Conservation (phyloP, 2,329 filamentous ascomycete species). For the Fusarium sp. region DNA sequence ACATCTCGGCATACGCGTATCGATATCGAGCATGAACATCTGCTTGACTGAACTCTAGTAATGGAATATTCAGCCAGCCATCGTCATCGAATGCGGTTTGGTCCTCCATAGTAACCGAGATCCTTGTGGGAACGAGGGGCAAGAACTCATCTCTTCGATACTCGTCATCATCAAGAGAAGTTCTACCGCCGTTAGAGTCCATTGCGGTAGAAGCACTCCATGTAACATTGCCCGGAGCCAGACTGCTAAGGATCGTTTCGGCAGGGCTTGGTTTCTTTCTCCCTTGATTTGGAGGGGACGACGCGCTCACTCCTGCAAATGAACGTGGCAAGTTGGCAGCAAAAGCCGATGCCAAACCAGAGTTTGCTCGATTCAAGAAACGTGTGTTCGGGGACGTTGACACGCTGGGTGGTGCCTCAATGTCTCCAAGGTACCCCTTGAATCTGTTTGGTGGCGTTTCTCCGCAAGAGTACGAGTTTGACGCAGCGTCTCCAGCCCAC, state of each 20-base stretch:
- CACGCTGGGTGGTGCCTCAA: constrained; percentile 64
- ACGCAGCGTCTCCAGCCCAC: constrained; percentile 66
- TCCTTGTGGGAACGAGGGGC: constrained; percentile 63
- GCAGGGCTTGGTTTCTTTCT: constrained; percentile 72
- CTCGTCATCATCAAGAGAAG: constrained; percentile 68
- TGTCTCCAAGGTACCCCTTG: constrained; percentile 60
- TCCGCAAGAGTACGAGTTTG: constrained; percentile 71
- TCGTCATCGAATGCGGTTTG: constrained; percentile 77
- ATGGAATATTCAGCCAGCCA: constrained; percentile 70
- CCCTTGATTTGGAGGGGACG: constrained; percentile 59
- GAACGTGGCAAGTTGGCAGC: constrained; percentile 67
- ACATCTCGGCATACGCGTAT: constrained; percentile 75
- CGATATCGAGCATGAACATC: constrained; percentile 70
- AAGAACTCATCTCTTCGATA: constrained; percentile 60
- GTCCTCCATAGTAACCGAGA: constrained; percentile 69
- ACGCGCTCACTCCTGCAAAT: constrained; percentile 55
- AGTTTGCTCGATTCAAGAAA: constrained; percentile 65
- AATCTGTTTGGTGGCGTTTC: constrained; percentile 70
- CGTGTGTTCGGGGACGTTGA: constrained; percentile 71
- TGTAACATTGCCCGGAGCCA: constrained; percentile 64
- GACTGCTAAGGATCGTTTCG: constrained; percentile 68
- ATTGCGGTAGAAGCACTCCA: constrained; percentile 62
- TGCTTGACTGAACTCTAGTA: constrained; percentile 66
- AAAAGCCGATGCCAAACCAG: constrained; percentile 67
- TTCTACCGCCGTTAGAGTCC: constrained; percentile 62